Conservation (phyloP, 2,329 filamentous ascomycete species). For the Zarea fungicola region DNA sequence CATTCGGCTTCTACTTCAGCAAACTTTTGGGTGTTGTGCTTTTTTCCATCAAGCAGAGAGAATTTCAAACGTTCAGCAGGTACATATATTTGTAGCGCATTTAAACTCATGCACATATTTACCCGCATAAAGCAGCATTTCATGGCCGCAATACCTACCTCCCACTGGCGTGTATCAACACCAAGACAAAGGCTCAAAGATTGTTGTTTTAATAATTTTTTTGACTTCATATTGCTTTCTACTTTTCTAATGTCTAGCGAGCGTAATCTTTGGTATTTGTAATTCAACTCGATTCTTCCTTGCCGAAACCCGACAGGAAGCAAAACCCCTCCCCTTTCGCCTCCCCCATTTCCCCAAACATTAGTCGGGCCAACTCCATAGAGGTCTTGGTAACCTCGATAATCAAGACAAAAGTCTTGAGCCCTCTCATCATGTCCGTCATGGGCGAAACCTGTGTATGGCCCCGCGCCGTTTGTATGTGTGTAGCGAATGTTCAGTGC, state of each 20-base stretch:
- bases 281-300: no score
- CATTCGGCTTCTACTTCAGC: no score
- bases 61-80: no score
- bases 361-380: not conserved
- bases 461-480: slow-evolving; percentile 4
- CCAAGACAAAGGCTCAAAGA: not conserved
- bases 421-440: slow-evolving; percentile 11
- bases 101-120: no score
- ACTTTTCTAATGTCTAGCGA: slow-evolving; percentile 28
- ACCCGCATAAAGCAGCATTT: no score
- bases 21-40: no score
- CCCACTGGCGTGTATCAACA: no score
- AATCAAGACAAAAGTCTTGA: not conserved
- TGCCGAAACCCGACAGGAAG: no score
- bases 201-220: not conserved
- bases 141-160: no score
- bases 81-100: no score
- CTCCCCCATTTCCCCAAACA: slow-evolving; percentile 9
- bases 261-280: slow-evolving; percentile 33
- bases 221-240: slow-evolving; percentile 8
- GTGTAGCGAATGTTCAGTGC: slow-evolving; percentile 14
- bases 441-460: not conserved
- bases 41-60: no score
- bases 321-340: no score
- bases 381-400: not conserved